Evolutionary conservation across 352 stramenopile species (phyloP), one percentile per base, ranked within the genome.

Genomic region (Globisporangium megalacanthum): DNA sequence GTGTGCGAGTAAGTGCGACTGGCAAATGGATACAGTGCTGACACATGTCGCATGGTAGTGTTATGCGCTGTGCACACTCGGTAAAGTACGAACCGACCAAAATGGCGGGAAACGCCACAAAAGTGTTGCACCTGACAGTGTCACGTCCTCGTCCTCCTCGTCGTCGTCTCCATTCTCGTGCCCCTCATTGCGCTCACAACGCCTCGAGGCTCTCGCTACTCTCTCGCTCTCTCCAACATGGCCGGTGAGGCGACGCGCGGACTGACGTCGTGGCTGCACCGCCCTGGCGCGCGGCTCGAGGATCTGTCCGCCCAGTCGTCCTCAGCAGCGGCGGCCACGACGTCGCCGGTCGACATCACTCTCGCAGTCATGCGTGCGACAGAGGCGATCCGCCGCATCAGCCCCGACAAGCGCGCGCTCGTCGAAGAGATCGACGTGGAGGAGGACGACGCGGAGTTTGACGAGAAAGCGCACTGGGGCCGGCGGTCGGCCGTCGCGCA

Each of bases 391-490:
- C 75, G 56, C 45, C 61, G 65, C 56, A 82, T 85, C 48, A 85
- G 70, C 33, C 70, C 72, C 17, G 75, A 85, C 48, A 82, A 83
- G 59, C 68, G 68, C 54, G 61, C 66, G 63, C 53, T 75, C 37
- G 62, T 85, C 29, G 78, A 91, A 63, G 70, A 80, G 46, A 89
- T 91, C 55, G 81, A 91, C 60, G 84, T 63, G 49, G 81, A 91
- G 48, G 73, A 72, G 37, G 81, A 91, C 58, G 81, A 91, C 61
- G 65, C 52, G 31, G 81, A 91, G 62, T 89, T 91, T 48, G 81
- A 89, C 25, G 77, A 89, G 45, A 61, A 70, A 15, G 76, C 77
- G 42, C 78, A 89, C 22, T 91, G 78, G 81, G 64, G 69, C 3
- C 61, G 78, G 13, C 66, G 73, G n/a, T 48, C 42, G 42, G n/a